Percentiles rank a stretch among this genome's conserved stretches.
phyloP scores from a whole-genome alignment of 108 stramenopile species.

The Ochromonas danica region DNA sequence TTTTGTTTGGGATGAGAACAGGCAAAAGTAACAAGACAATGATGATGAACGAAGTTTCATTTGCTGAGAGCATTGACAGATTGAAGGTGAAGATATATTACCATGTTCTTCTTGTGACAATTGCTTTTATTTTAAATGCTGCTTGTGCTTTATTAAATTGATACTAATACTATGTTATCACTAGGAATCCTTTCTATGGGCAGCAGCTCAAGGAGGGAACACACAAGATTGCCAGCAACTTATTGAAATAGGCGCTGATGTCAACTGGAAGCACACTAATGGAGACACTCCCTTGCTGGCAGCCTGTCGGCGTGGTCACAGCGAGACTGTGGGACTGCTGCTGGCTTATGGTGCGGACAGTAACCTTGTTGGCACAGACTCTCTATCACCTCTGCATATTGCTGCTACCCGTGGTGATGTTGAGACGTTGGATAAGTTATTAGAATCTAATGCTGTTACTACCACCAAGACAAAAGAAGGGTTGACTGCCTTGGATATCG shows the following conservation, averaged over 20 bases:
- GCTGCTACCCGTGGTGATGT: not conserved
- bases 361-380: not conserved
- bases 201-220: constrained; percentile 29
- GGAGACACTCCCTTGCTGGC: constrained; percentile 31
- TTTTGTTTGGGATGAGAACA: no score
- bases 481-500: constrained; percentile 14
- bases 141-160: not conserved
- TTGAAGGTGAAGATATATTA: constrained; percentile 18
- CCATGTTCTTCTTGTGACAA: not conserved
- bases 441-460: not conserved
- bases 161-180: not conserved
- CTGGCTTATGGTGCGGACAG: not conserved
- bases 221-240: constrained; percentile 29
- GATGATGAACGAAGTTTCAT: constrained; percentile 1
- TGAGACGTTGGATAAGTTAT: not conserved
- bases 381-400: not conserved
- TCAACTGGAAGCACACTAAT: constrained; percentile 25
- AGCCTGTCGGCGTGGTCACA: constrained; percentile 31
- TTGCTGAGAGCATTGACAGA: constrained; percentile 18
- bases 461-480: not conserved
- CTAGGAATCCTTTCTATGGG: constrained; percentile 33
- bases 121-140: not conserved
- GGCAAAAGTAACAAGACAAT: not conserved
- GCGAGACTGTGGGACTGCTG: constrained; percentile 12
- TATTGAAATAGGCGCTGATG: constrained; percentile 32